These are phyloP conservation scores for Plasmodium reichenowi DNA, from an alignment of 169 alveolate species.

Conservation along the genomic window DNA sequence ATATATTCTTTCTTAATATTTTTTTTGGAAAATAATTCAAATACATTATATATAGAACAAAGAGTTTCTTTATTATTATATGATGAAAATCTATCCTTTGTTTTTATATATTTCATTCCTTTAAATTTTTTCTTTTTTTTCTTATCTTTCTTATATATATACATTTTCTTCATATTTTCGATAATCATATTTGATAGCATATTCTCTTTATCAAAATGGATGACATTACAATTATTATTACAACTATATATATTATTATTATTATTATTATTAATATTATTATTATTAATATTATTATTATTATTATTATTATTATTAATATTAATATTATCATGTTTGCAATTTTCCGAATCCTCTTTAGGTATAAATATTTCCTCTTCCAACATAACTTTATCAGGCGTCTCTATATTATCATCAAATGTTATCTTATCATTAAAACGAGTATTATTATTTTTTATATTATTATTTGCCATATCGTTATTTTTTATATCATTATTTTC, in stretches of 20 bases:
- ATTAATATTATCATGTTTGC: no score
- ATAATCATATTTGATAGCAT: background rate
- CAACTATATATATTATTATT: background rate
- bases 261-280: background rate
- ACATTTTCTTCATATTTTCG: background rate
- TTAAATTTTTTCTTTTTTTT: background rate
- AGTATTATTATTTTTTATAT: no score
- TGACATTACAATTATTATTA: background rate
- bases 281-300: no score
- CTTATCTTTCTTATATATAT: background rate
- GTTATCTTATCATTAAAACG: no score
- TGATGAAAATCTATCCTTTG: background rate
- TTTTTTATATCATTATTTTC: no score
- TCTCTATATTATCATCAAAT: no score
- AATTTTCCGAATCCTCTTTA: no score
- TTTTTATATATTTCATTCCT: background rate
- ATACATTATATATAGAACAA: constrained; percentile 15
- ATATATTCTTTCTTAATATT: constrained; percentile 16
- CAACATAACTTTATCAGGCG: no score
- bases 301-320: no score
- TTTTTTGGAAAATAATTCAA: constrained; percentile 25
- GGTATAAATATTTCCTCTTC: no score
- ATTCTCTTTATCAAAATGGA: background rate
- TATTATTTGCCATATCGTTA: no score
- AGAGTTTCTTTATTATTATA: constrained; percentile 1